phyloP scores from a whole-genome alignment of 2,329 filamentous ascomycete genomes.

The Juglanconis juglandina region DNA sequence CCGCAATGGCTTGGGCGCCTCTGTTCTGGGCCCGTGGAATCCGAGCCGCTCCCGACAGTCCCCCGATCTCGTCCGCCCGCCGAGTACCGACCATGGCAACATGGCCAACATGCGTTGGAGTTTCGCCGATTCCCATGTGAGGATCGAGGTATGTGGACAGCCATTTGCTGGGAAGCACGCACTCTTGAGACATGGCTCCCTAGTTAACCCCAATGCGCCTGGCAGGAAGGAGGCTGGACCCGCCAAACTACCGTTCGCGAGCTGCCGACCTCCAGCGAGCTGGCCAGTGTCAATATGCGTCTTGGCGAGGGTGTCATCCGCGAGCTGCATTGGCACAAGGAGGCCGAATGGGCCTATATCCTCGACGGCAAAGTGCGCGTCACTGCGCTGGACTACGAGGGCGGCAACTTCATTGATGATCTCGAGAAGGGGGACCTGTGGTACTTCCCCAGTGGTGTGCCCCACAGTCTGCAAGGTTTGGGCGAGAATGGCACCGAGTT shows the following conservation, averaged over 20 bases:
- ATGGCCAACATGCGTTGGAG: conserved; percentile 72
- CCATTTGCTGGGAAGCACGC: neutral
- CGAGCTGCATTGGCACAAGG: conserved; percentile 78
- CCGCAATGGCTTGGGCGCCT: conserved; percentile 61
- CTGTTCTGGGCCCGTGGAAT: conserved; percentile 69
- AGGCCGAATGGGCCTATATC: conserved; percentile 75
- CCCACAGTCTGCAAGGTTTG: conserved; percentile 73
- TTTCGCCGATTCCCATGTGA: conserved; percentile 61
- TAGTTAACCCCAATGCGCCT: neutral
- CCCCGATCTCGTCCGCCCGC: conserved; percentile 68
- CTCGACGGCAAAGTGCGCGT: conserved; percentile 68
- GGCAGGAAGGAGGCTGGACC: conserved; percentile 71
- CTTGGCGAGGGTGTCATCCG: conserved; percentile 70
- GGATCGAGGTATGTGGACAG: conserved; percentile 52
- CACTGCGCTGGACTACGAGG: conserved; percentile 71
- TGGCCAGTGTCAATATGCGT: conserved; percentile 76
- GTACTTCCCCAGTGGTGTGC: conserved; percentile 77
- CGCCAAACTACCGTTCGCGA: conserved; percentile 68
- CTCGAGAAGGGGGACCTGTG: conserved; percentile 72
- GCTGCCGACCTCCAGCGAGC: conserved; percentile 62
- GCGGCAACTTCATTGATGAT: conserved; percentile 74
- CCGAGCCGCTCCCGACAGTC: conserved; percentile 64
- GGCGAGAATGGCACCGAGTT: conserved; percentile 57
- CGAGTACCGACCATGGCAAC: conserved; percentile 68
- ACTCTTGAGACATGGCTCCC: neutral